phyloP scores from a whole-genome alignment of 1,139 yeast genomes.

The Debaryomyces singareniensis region DNA sequence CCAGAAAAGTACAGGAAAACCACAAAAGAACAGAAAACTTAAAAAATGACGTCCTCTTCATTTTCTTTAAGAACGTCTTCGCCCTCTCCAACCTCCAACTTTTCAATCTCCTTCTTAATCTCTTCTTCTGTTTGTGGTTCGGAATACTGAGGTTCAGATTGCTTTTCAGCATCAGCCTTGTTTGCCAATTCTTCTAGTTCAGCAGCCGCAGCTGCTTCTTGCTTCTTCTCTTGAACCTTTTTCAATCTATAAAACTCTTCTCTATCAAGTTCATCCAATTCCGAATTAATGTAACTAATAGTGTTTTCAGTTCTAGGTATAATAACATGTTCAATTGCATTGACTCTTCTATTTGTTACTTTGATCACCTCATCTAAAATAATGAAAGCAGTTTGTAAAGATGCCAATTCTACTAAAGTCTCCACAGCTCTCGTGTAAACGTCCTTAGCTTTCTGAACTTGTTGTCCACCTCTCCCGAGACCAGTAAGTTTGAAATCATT shows the following conservation, averaged over 20 bases:
- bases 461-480: slow-evolving; percentile 97
- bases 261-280: slow-evolving; percentile 94
- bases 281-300: slow-evolving; percentile 86
- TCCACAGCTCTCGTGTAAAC: slow-evolving; percentile 95
- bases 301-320: slow-evolving; percentile 98
- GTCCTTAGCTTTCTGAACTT: slow-evolving; percentile 87
- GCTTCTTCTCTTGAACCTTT: slow-evolving; percentile 96
- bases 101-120: slow-evolving; percentile 6
- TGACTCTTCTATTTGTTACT: slow-evolving; percentile 96
- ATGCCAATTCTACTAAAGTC: slow-evolving; percentile 90
- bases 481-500: slow-evolving; percentile 96
- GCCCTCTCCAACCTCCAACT: slow-evolving; percentile 8
- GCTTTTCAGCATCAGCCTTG: slow-evolving; percentile 5
- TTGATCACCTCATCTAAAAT: slow-evolving; percentile 96
- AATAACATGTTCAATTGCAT: slow-evolving; percentile 97
- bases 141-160: neutral
- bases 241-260: slow-evolving; percentile 95
- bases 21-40: no score
- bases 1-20: no score
- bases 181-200: slow-evolving; percentile 43
- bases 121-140: neutral
- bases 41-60: slow-evolving; percentile 41
- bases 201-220: slow-evolving; percentile 62
- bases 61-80: slow-evolving; percentile 30
- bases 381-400: slow-evolving; percentile 91